These are phyloP conservation scores for Yarrowia hollandica DNA, from an alignment of 805 yeast species.

Conservation along the genomic window DNA sequence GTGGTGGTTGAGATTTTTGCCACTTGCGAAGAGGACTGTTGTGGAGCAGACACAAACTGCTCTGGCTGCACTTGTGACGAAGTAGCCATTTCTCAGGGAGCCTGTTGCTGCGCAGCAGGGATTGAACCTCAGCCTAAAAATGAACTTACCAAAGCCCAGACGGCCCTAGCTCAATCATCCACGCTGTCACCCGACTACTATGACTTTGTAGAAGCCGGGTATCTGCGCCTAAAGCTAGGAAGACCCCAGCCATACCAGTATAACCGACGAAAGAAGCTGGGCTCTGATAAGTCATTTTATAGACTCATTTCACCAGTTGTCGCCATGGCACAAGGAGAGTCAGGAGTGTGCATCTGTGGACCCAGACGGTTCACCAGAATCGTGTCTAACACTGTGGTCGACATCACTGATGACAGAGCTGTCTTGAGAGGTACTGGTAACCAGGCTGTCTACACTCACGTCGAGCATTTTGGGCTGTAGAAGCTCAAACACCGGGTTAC, in stretches of 20 bases:
- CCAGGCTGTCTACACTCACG: constrained; percentile 26
- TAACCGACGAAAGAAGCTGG: constrained; percentile 6
- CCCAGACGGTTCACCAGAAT: constrained; percentile 22
- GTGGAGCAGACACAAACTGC: constrained; percentile 1
- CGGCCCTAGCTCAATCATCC: constrained; percentile 1
- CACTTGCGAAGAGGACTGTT: constrained; percentile 27
- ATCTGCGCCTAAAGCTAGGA: constrained; percentile 12
- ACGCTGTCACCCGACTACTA: constrained; percentile 16
- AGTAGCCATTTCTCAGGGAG: constrained; percentile 1
- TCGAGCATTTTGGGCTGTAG: constrained; percentile 23
- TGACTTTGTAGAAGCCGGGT: constrained; percentile 9
- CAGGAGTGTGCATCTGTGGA: constrained; percentile 28
- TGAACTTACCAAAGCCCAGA: constrained; percentile 6
- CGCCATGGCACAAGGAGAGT: constrained; percentile 18
- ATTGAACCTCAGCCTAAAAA: constrained; percentile 13
- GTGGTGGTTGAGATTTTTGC: constrained; percentile 22
- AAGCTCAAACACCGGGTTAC: too few species aligned
- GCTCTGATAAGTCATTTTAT: constrained; percentile 20
- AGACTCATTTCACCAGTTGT: constrained; percentile 14
- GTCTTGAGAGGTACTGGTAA: constrained; percentile 18
- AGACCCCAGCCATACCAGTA: constrained; percentile 24
- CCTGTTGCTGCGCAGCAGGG: constrained; percentile 14
- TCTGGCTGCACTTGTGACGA: constrained; percentile 15
- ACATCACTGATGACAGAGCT: constrained; percentile 25
- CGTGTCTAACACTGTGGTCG: constrained; percentile 9